Evolutionary conservation across 1,284 basidiomycete species (phyloP).

Genomic region (Naganishia albida): DNA sequence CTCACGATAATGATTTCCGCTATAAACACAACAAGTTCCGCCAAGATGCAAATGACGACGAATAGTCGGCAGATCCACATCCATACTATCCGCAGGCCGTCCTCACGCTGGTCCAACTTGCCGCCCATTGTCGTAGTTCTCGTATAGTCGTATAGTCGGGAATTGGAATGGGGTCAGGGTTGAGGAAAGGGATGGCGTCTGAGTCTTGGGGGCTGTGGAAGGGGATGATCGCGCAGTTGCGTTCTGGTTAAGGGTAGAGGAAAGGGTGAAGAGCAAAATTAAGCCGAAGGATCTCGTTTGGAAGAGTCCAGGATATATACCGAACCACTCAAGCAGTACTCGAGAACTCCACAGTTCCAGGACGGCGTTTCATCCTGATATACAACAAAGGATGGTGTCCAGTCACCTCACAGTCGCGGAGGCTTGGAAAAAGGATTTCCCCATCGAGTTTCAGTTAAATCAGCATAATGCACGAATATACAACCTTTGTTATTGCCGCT

Average conservation of each 20-base stretch:
- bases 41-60: conserved; percentile 5
- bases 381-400: not conserved
- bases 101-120: conserved; percentile 2
- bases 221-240: not conserved
- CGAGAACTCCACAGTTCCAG: not conserved
- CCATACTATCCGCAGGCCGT: conserved; percentile 16
- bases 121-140: not conserved
- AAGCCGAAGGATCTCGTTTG: not conserved
- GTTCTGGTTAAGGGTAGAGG: conserved; percentile 2
- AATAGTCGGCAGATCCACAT: conserved; percentile 18
- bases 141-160: not conserved
- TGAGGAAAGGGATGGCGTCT: not conserved
- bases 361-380: conserved; percentile 15
- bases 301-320: not conserved
- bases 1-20: conserved; percentile 27
- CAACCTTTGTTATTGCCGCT: conserved; percentile 5
- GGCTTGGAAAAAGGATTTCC: not conserved
- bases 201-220: conserved; percentile 7
- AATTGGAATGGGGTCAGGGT: not conserved
- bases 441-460: not conserved
- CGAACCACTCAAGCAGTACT: not conserved
- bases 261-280: conserved; percentile 14
- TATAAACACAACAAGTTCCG: conserved; percentile 23
- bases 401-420: not conserved
- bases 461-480: not conserved